Conservation (phyloP, 768 basidiomycete genomes). For the Boletus sp. region DNA sequence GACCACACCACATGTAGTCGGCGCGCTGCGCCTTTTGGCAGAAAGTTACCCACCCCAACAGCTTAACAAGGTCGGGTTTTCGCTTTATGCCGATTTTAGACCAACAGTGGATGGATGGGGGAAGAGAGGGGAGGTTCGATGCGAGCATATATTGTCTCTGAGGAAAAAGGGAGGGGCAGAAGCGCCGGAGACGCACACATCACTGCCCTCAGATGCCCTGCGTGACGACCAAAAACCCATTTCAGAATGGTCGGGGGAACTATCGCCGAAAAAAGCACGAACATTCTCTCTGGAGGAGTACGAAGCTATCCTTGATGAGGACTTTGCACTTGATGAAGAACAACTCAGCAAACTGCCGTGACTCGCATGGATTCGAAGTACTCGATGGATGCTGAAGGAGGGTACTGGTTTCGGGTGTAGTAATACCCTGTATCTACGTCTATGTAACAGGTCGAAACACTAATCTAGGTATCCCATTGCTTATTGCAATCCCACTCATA, state of each 20-base stretch:
- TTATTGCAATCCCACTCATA: slow-evolving; percentile 35
- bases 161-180: slow-evolving; percentile 36
- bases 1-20: slow-evolving; percentile 73
- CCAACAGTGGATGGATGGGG: slow-evolving; percentile 86
- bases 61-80: slow-evolving; percentile 67
- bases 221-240: slow-evolving; percentile 4
- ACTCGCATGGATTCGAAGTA: neutral
- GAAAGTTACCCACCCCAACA: slow-evolving; percentile 56
- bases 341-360: slow-evolving; percentile 29
- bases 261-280: slow-evolving; percentile 42
- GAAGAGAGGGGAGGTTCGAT: slow-evolving; percentile 69
- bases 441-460: slow-evolving; percentile 19
- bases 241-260: slow-evolving; percentile 17
- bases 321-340: slow-evolving; percentile 46
- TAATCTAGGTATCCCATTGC: neutral
- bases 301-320: slow-evolving; percentile 49
- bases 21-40: slow-evolving; percentile 70
- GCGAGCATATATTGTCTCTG: slow-evolving; percentile 63
- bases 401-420: slow-evolving; percentile 12
- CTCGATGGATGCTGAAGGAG: slow-evolving; percentile 12
- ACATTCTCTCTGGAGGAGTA: slow-evolving; percentile 48
- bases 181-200: slow-evolving; percentile 8
- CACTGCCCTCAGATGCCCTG: neutral
- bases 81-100: slow-evolving; percentile 84
- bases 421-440: slow-evolving; percentile 23